phyloP scores from a whole-genome alignment of 805 yeast species.

The Candida nanaspora region DNA sequence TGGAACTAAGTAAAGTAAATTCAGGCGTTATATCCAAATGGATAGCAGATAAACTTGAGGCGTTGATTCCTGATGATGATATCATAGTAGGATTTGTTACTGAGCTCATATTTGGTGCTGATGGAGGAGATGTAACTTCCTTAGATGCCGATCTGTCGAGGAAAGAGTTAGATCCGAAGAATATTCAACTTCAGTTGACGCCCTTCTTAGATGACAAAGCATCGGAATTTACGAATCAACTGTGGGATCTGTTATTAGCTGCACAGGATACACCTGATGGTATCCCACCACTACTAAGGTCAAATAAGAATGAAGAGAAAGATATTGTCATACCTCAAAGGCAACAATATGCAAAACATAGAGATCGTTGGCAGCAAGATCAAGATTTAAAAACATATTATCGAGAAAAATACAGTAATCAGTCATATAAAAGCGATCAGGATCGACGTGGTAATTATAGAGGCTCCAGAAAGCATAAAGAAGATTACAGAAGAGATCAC shows the following conservation, averaged over 20 bases:
- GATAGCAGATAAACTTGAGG: constrained; percentile 27
- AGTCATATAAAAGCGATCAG: not conserved
- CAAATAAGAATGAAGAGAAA: constrained; percentile 12
- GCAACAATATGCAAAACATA: not conserved
- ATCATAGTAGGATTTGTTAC: constrained; percentile 34
- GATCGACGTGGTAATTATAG: not conserved
- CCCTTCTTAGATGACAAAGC: constrained; percentile 40
- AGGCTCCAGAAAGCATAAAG: not conserved
- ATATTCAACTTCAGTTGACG: constrained; percentile 33
- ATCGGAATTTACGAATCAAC: constrained; percentile 28
- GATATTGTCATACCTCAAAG: not conserved
- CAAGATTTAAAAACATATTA: not conserved
- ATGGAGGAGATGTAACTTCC: constrained; percentile 13
- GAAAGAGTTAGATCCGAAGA: constrained; percentile 28
- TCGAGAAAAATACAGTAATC: not conserved
- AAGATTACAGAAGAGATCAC: not conserved
- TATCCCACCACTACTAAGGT: constrained; percentile 31
- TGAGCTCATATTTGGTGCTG: constrained; percentile 3
- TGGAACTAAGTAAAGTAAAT: constrained; percentile 34
- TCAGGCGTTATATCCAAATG: constrained; percentile 31
- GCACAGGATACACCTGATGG: constrained; percentile 41
- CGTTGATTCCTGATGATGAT: constrained; percentile 43
- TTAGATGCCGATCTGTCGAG: not conserved
- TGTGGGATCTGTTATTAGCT: constrained; percentile 37
- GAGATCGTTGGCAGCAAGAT: not conserved